Base-by-base conservation (phyloP, 805 yeast species). In the Yarrowia deformans region DNA sequence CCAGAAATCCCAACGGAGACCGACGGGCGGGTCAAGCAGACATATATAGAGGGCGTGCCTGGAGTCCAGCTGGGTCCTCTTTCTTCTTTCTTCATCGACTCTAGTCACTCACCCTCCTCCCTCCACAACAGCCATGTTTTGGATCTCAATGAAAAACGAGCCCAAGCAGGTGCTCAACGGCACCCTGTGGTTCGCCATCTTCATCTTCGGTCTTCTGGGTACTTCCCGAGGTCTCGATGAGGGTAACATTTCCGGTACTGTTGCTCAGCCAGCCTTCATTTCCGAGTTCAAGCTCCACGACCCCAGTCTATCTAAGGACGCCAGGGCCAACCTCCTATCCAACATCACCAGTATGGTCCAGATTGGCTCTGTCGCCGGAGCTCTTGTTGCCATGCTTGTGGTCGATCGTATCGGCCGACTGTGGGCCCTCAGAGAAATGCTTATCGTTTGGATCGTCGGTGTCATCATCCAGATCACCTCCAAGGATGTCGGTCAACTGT, bases 321-420 rank as follows among this genome's bases (percentile, higher is more conserved):
- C 80, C 13, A 50, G 82, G n/a, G 87, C 87, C 5, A 78, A 83
- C 71, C 75, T 83, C 71, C 81, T 81, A 71, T 83, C 87, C 7
- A 86, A 84, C 73, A 85, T 86, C 73, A 81, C 85, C 4, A 78
- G 88, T 8, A 86, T 86, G 88, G 88, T 85, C 9, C 87, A 84
- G 72, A 74, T 86, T 37, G 87, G 87, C 2, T 82, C 85, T 19
- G 81, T 85, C 46, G 87, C 84, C 48, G 89, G 89, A 19, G 78
- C 87, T 23, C 67, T 85, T 16, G 66, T 85, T 29, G 84, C 88
- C 0, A 80, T 82, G 74, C 81, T 78, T 70, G 73, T 84, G 1
- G 84, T 82, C 46, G 89, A 86, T 73, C 78, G 77, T 55, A 72
- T 86, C 46, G 89, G 89, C 19, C 79, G 88, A 72, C 79, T 84